phyloP scores from a whole-genome alignment of 2,329 filamentous ascomycete genomes.

The Diaporthe sp. region DNA sequence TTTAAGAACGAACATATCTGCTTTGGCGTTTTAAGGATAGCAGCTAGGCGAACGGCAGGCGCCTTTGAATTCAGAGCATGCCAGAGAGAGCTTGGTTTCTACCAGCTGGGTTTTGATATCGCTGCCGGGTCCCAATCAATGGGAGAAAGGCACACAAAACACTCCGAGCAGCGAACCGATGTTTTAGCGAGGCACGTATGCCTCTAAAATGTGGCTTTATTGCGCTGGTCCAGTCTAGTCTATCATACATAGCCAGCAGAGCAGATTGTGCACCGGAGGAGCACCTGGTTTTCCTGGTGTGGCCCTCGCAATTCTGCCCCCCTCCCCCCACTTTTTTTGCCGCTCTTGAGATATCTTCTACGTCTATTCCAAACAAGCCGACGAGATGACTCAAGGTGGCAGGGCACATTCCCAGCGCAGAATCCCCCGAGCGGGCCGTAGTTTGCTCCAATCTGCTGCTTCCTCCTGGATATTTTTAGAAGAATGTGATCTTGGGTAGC shows the following conservation, averaged over 20 bases:
- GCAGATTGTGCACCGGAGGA: not conserved
- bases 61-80: not conserved
- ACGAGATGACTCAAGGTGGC: conserved; percentile 2
- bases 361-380: conserved; percentile 26
- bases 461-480: conserved; percentile 9
- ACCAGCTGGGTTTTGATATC: not conserved
- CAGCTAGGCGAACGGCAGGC: conserved; percentile 23
- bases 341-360: conserved; percentile 19
- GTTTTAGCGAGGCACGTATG: conserved; percentile 40
- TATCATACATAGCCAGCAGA: conserved; percentile 37
- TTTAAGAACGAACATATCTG: conserved; percentile 1
- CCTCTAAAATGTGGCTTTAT: conserved; percentile 40
- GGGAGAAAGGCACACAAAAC: not conserved
- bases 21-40: conserved; percentile 14
- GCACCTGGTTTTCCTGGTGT: not conserved
- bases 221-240: conserved; percentile 33
- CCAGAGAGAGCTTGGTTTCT: not conserved
- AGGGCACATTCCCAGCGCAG: conserved; percentile 19
- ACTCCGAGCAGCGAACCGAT: not conserved
- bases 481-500: not conserved
- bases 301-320: not conserved
- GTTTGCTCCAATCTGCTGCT: conserved; percentile 5
- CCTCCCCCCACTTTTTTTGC: not conserved
- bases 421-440: not conserved
- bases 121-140: not conserved